A percentile compares a stretch with the other conserved stretches of the same genome.
These are phyloP conservation scores for Cercospora zeae-maydis DNA, from an alignment of 2,329 filamentous ascomycete genomes.

Conservation along the genomic window DNA sequence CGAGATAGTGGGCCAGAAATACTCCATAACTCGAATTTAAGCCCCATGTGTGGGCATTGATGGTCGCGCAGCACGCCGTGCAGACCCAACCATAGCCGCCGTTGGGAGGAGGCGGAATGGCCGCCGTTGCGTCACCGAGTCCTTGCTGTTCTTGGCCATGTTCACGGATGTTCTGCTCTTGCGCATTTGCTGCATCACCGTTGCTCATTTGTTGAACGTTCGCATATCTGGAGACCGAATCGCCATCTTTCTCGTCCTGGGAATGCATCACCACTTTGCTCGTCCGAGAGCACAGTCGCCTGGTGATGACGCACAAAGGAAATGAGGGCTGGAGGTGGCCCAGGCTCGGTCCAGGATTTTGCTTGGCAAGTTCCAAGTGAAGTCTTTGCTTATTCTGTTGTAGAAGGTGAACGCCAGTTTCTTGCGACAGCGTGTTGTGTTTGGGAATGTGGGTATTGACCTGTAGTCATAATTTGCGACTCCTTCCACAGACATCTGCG, in stretches of 20 bases:
- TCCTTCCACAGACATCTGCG: neutral
- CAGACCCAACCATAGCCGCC: constrained; percentile 62
- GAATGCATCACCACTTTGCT: neutral
- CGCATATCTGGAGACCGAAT: neutral
- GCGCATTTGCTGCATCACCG: neutral
- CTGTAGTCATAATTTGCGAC: neutral
- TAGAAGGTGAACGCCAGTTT: neutral
- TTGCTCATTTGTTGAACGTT: neutral
- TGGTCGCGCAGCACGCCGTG: constrained; percentile 43
- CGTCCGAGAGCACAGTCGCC: neutral
- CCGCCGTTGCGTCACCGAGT: neutral
- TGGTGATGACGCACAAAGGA: neutral
- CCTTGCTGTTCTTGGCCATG: neutral
- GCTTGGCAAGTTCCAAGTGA: constrained; percentile 9
- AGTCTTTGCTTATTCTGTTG: neutral
- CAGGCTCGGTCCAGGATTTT: neutral
- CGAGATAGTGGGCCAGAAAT: constrained; percentile 72
- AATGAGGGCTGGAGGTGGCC: neutral
- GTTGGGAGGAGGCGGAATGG: constrained; percentile 35
- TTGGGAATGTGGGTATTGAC: neutral
- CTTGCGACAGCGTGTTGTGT: neutral
- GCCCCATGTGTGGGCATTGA: constrained; percentile 50
- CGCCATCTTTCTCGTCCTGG: neutral
- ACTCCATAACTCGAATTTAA: constrained; percentile 59
- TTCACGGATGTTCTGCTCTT: neutral